Base-by-base conservation (phyloP, 345 rosid genomes). In the Murraya paniculata region DNA sequence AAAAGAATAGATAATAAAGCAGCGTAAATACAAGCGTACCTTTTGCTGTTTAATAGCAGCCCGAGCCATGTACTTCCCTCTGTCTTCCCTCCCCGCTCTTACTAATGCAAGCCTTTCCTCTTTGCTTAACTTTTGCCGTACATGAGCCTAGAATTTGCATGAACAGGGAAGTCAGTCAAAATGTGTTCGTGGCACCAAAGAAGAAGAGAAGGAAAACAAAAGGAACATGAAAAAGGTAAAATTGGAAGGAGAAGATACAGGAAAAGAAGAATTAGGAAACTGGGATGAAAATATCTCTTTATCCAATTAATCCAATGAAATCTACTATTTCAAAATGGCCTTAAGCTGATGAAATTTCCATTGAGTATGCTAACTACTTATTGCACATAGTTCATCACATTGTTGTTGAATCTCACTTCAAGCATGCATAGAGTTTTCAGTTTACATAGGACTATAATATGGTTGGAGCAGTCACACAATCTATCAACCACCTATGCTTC, bases 51-150 rank as follows among this genome's bases (percentile, higher is more conserved):
- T 96, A 35, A 90, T 11, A 61, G 98, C 98, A 35, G 93, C 56
- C 81, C 91, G 88, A 81, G 98, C 80, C 80, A 77, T 78, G 84
- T 84, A 96, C 81, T 90, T 91, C 66, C 81, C 97, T 78, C 93
- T 85, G 53, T 88, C 98, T 84, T 96, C 98, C 76, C 99, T 89
- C 57, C 99, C 99, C 16, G 92, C 98, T 84, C 82, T 90, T 58
- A 96, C 94, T 28, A 90, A 71, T 27, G 89, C 97, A 64, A 96
- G 84, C 73, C 93, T 85, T 83, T 96, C 93, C 78, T 91, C 93
- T 86, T 94, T 96, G 83, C 81, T 96, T 59, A 92, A 81, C 83
- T 84, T 94, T 69, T 84, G 89, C 85, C 85, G 85, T 77, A 96
- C 86, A 82, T 94, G 99, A 84, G 92, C 98, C 99, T 96, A 76